These are phyloP conservation scores for Rhododendron ovatum DNA, from an alignment of 148 eudicot genomes.

Conservation along the genomic window DNA sequence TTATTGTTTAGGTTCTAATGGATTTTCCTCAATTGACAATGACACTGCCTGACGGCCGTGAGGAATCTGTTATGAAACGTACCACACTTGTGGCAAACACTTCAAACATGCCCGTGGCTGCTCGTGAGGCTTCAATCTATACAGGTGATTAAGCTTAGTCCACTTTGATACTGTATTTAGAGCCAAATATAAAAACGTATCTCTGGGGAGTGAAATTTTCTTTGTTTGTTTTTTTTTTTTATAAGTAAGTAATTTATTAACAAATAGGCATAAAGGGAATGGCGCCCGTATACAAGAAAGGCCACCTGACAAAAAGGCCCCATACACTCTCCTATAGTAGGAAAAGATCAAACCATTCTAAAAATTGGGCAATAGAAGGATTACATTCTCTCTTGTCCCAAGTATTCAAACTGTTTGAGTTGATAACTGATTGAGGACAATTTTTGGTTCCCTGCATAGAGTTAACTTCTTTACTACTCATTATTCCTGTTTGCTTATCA, in stretches of 20 bases:
- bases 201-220: neutral
- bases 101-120: slow-evolving; percentile 99
- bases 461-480: neutral
- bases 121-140: slow-evolving; percentile 99
- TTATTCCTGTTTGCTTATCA: neutral
- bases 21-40: slow-evolving; percentile 99
- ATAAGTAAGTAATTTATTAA: too few species aligned
- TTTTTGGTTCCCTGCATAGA: neutral
- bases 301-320: too few species aligned
- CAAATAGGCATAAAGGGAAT: too few species aligned
- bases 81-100: slow-evolving; percentile 99
- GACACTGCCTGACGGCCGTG: slow-evolving; percentile 99
- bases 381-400: too few species aligned
- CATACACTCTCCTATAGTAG: too few species aligned
- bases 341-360: too few species aligned
- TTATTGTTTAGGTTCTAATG: slow-evolving; percentile 75
- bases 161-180: neutral
- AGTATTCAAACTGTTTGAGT: neutral
- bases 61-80: slow-evolving; percentile 99
- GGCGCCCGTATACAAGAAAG: too few species aligned
- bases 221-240: neutral
- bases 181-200: slow-evolving; percentile 30
- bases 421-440: neutral
- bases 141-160: slow-evolving; percentile 47
- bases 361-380: too few species aligned